Percentiles rank a stretch among this genome's conserved stretches.
These are phyloP conservation scores for Tetrastigma voinierianum DNA, from an alignment of 164 flowering plant genomes.

Conservation along the genomic window DNA sequence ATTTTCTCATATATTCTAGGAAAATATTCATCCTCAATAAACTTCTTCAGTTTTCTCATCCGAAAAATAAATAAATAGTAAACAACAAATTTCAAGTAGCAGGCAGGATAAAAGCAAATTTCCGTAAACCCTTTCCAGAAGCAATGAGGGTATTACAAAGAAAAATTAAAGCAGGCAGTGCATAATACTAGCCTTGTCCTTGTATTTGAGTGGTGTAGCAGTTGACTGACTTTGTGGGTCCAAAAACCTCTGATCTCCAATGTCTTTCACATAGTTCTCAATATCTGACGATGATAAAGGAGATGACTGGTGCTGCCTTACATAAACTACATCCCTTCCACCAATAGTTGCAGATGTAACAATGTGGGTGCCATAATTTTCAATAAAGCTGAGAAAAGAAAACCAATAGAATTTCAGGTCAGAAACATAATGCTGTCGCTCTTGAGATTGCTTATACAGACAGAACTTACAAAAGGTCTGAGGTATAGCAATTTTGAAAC, in stretches of 20 bases:
- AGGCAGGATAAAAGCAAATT: too few relatives aligned
- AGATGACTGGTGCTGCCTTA: constrained; percentile 91
- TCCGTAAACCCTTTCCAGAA: too few relatives aligned
- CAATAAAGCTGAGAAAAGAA: constrained; percentile 77
- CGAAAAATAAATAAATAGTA: too few relatives aligned
- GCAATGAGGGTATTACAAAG: not conserved
- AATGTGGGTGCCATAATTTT: constrained; percentile 92
- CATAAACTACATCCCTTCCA: constrained; percentile 95
- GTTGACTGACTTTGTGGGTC: constrained; percentile 54
- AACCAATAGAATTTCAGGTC: constrained; percentile 1
- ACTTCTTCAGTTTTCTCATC: too few relatives aligned
- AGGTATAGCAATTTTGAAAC: too few relatives aligned
- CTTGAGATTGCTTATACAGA: not conserved
- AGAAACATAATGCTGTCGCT: constrained; percentile 5
- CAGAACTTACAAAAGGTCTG: too few relatives aligned
- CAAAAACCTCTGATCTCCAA: constrained; percentile 74
- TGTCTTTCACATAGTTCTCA: constrained; percentile 72
- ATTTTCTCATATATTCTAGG: not conserved
- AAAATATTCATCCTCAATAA: too few relatives aligned
- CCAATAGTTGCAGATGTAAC: constrained; percentile 89
- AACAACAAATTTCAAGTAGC: too few relatives aligned
- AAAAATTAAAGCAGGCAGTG: too few relatives aligned
- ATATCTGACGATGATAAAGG: constrained; percentile 68
- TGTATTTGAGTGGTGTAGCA: constrained; percentile 58
- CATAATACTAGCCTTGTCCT: constrained; percentile 68